phyloP scores from a whole-genome alignment of 2,329 filamentous ascomycete species.

The Cladosporium sp. region DNA sequence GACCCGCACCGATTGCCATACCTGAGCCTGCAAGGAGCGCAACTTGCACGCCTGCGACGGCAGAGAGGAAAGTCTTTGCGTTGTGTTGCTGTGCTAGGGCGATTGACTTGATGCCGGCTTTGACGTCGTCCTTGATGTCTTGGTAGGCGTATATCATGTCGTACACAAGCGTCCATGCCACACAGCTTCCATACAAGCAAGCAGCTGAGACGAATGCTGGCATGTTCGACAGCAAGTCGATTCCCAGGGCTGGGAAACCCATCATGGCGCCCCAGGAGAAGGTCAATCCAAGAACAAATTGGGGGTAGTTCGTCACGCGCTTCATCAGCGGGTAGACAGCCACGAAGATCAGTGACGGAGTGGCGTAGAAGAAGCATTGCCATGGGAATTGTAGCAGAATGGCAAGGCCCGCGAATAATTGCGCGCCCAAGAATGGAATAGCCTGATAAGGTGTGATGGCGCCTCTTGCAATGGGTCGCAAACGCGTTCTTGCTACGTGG shows the following conservation, averaged over 20 bases:
- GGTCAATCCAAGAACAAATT: conserved; percentile 77
- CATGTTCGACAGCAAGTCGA: conserved; percentile 68
- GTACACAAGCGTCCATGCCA: conserved; percentile 85
- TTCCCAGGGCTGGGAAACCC: conserved; percentile 79
- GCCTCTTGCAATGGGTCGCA: conserved; percentile 77
- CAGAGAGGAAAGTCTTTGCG: conserved; percentile 73
- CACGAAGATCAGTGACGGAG: conserved; percentile 73
- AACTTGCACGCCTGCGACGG: conserved; percentile 68
- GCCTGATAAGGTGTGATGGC: conserved; percentile 73
- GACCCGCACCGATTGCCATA: conserved; percentile 58
- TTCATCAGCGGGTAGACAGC: conserved; percentile 80
- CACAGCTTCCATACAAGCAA: conserved; percentile 72
- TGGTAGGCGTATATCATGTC: conserved; percentile 95
- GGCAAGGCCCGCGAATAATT: conserved; percentile 71
- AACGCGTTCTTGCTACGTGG: conserved; percentile 71
- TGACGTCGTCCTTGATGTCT: conserved; percentile 82
- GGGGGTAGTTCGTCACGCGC: conserved; percentile 82
- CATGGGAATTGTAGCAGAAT: conserved; percentile 75
- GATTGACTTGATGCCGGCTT: conserved; percentile 86
- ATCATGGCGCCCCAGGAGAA: conserved; percentile 89
- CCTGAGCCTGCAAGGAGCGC: conserved; percentile 70
- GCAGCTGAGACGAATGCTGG: conserved; percentile 65
- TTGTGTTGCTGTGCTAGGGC: conserved; percentile 75
- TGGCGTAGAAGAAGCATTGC: conserved; percentile 73
- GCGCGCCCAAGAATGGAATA: conserved; percentile 70